Evolutionary conservation across 331 rosid species (phyloP), one percentile per base, ranked within the genome.

Genomic region (Spiraea crenata): DNA sequence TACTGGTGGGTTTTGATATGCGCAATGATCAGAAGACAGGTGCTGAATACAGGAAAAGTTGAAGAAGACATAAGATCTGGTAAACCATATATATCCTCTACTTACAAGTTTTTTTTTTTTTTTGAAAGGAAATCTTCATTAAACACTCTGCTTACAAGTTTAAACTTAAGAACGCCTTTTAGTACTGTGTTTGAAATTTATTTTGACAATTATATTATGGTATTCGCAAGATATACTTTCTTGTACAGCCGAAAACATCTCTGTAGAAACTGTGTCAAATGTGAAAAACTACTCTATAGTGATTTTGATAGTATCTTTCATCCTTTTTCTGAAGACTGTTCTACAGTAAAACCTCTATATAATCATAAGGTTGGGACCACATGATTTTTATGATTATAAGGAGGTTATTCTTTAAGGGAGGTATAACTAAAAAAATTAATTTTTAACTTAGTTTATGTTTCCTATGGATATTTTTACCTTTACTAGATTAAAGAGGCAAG

Each of bases 51-150:
- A 41, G 99, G 99, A 57, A 73, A 83, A 82, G 99, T 95, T 72
- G 99, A 97, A 66, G 99, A 95, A 76, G 99, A 91, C 82, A 95
- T 95, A 77, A 91, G 99, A 95, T 91, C 97, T 70, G 99, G 99
- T 95, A 82, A 67, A 79, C 77, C 57, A 63, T 74, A 54, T 63
- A 10, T 47, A 25, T 25, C 31, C 31, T 25, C 79, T 61, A 39
- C 71, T 76, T 49, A 3, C 37, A 37, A 34, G 38, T 31, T 25
- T 72, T 25, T 25, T 25, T 25, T 25, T 25, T 25, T 25, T 0
- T 0, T 25, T 2, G 2, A 25, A 25, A 25, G 31, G 31, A 44
- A 44, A 57, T 51, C 19, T 37, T 40, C 31, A 46, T 8, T 1
- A 61, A 3, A 9, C 35, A 52, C 7, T 13, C 38, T 69, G 15